Evolutionary conservation across 2,329 filamentous ascomycete genomes (phyloP).

Genomic region (Trichoderma aggressivum): DNA sequence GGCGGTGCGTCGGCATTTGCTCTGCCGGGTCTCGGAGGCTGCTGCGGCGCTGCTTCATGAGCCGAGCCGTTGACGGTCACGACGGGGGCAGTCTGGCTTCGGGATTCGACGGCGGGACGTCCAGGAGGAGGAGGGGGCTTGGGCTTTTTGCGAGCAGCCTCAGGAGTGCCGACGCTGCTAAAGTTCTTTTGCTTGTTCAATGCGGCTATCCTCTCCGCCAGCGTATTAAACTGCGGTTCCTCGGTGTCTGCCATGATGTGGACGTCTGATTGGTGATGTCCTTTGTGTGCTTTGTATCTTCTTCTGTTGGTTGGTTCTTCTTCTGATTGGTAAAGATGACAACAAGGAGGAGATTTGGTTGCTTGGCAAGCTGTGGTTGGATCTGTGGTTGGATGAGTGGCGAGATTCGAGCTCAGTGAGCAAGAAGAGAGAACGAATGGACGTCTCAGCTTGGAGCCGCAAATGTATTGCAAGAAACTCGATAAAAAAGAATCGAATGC

Average conservation of each 20-base stretch:
- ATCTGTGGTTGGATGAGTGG: no score
- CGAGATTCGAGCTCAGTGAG: not conserved
- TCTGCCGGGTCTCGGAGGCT: constrained; percentile 38
- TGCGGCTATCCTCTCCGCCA: constrained; percentile 62
- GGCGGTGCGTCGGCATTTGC: constrained; percentile 30
- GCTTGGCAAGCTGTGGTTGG: not conserved
- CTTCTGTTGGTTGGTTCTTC: not conserved
- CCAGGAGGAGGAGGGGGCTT: constrained; percentile 34
- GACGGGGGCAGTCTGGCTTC: constrained; percentile 36
- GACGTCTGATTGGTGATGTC: not conserved
- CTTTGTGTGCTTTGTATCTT: not conserved
- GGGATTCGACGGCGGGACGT: constrained; percentile 37
- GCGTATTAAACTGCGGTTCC: constrained; percentile 58
- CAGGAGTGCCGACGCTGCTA: constrained; percentile 30
- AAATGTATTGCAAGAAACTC: not conserved
- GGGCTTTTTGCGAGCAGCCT: constrained; percentile 41
- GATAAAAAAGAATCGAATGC: not conserved
- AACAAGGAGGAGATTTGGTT: not conserved
- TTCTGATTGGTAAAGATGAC: not conserved
- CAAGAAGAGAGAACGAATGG: not conserved
- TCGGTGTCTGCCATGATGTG: constrained; percentile 56
- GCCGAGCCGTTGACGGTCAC: constrained; percentile 26
- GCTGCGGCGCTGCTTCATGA: constrained; percentile 33
- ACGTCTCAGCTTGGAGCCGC: not conserved
- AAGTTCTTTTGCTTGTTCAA: constrained; percentile 62